phyloP scores from a whole-genome alignment of 2,329 filamentous ascomycete genomes.

The Alternaria atra region DNA sequence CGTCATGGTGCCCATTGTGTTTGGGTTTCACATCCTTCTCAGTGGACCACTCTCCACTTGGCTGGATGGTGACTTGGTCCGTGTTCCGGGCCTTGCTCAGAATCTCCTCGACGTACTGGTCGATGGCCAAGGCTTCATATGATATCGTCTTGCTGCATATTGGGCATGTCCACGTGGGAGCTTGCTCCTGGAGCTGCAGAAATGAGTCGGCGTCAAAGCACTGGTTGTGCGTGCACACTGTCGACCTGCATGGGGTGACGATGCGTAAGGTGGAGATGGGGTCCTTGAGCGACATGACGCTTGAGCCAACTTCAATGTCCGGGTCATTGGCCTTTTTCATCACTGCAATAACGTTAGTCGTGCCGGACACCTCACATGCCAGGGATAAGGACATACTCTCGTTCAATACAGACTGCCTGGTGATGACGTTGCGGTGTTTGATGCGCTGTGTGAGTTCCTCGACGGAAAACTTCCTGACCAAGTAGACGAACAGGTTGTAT shows the following conservation, averaged over 20 bases:
- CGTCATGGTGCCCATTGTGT: slow-evolving; percentile 51
- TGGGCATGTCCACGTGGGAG: slow-evolving; percentile 95
- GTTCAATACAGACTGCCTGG: slow-evolving; percentile 80
- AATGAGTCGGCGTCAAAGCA: slow-evolving; percentile 96
- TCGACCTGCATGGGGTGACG: slow-evolving; percentile 78
- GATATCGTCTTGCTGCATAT: slow-evolving; percentile 86
- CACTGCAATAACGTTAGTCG: slow-evolving; percentile 62
- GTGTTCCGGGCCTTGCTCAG: slow-evolving; percentile 74
- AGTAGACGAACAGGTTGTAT: slow-evolving; percentile 69
- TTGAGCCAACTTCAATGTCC: slow-evolving; percentile 88
- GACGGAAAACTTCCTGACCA: slow-evolving; percentile 78
- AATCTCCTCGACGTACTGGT: slow-evolving; percentile 93
- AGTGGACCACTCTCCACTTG: slow-evolving; percentile 79
- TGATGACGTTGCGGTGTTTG: slow-evolving; percentile 73
- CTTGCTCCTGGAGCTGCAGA: slow-evolving; percentile 92
- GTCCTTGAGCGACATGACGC: slow-evolving; percentile 89
- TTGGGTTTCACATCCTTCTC: slow-evolving; percentile 51
- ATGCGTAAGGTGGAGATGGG: slow-evolving; percentile 88
- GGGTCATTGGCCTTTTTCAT: slow-evolving; percentile 81
- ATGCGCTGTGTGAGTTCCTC: slow-evolving; percentile 75
- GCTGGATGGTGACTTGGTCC: slow-evolving; percentile 90
- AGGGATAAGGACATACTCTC: slow-evolving; percentile 68
- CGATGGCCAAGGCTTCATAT: slow-evolving; percentile 84
- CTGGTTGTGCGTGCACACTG: slow-evolving; percentile 85
- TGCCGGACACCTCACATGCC: background rate